These are phyloP conservation scores for Taxillus chinensis DNA, from an alignment of 164 flowering plant species.

Conservation along the genomic window DNA sequence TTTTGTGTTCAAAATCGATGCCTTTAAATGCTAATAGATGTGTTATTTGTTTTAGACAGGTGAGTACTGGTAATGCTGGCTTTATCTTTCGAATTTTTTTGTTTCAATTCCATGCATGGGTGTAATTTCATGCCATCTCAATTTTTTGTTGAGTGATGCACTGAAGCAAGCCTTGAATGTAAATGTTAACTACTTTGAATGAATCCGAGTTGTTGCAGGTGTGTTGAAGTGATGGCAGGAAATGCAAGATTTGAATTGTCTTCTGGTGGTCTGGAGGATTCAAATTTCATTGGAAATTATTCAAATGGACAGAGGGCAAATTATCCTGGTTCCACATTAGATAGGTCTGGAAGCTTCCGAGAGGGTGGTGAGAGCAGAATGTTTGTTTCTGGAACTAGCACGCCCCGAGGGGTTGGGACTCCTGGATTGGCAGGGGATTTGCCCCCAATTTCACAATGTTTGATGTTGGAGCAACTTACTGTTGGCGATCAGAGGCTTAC, in stretches of 20 bases:
- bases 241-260: conserved; percentile 49
- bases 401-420: conserved; percentile 18
- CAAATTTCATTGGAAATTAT: conserved; percentile 39
- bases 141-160: neutral
- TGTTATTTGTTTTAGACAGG: neutral
- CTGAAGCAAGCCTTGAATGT: conserved; percentile 4
- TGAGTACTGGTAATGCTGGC: neutral
- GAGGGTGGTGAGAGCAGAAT: conserved; percentile 44
- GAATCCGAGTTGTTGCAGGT: conserved; percentile 12
- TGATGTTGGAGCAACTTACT: conserved; percentile 47
- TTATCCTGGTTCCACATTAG: conserved; percentile 39
- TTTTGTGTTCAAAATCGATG: neutral
- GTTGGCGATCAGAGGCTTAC: conserved; percentile 48
- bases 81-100: neutral
- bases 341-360: conserved; percentile 76
- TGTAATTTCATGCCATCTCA: neutral
- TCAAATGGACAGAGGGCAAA: conserved; percentile 51
- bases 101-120: neutral
- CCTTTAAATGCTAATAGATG: neutral
- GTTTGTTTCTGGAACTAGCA: conserved; percentile 31
- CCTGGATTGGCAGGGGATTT: conserved; percentile 21
- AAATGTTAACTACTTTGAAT: neutral
- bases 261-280: conserved; percentile 54
- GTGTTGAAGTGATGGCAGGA: conserved; percentile 45
- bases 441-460: conserved; percentile 40